A percentile compares a stretch with the other conserved stretches of the same genome.
Conservation (phyloP, 129 eudicot species). For the Smallanthus sonchifolius region DNA sequence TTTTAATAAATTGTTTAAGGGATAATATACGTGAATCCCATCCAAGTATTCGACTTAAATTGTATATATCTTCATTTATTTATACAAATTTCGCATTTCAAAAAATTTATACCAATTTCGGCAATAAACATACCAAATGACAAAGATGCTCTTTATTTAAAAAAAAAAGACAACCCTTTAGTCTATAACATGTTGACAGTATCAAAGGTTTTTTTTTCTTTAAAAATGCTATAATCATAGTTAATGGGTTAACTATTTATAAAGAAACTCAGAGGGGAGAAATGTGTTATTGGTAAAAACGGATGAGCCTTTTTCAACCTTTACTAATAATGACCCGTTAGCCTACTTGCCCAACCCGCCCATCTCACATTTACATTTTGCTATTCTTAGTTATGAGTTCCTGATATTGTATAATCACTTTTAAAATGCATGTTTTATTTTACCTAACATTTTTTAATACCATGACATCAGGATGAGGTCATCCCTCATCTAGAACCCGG, state of each 20-base stretch:
- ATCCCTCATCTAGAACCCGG: constrained; percentile 95
- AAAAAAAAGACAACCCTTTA: neutral
- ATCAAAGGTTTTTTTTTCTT: neutral
- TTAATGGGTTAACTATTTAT: too few relatives aligned
- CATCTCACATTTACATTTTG: neutral
- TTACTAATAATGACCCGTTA: neutral
- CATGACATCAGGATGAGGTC: constrained; percentile 74
- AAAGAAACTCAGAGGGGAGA: too few relatives aligned
- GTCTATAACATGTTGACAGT: neutral
- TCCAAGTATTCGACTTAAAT: too few relatives aligned
- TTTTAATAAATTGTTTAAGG: neutral
- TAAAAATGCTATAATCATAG: neutral
- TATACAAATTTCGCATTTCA: neutral
- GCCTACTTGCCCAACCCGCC: neutral
- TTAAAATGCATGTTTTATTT: neutral
- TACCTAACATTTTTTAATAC: neutral
- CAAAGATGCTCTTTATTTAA: neutral
- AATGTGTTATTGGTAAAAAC: too few relatives aligned
- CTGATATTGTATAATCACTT: neutral
- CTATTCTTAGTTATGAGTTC: neutral
- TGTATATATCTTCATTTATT: neutral
- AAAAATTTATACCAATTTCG: neutral
- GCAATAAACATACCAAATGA: neutral
- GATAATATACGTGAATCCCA: neutral
- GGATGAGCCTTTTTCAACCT: too few relatives aligned